These are phyloP conservation scores for Diaporthe australafricana DNA, from an alignment of 2,329 filamentous ascomycete genomes.

Conservation along the genomic window DNA sequence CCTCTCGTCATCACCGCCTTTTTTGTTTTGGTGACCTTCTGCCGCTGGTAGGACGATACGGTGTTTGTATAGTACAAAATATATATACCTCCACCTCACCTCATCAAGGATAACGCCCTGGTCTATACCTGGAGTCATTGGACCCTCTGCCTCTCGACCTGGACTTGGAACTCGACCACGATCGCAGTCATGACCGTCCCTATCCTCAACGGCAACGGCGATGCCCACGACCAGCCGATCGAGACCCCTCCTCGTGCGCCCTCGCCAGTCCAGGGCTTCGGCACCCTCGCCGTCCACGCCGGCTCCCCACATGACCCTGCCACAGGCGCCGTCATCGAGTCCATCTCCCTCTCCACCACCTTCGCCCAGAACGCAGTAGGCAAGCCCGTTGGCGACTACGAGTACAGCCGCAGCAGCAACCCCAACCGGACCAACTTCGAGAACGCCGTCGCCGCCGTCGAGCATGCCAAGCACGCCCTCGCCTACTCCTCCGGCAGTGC, in stretches of 20 bases:
- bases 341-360: conserved; percentile 96
- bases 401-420: conserved; percentile 94
- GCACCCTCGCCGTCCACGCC: conserved; percentile 94
- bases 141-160: not conserved
- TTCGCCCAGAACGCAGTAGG: conserved; percentile 93
- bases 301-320: conserved; percentile 89
- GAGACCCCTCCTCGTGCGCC: conserved; percentile 80
- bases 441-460: conserved; percentile 87
- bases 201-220: conserved; percentile 18
- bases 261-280: conserved; percentile 84
- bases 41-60: conserved; percentile 4
- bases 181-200: conserved; percentile 29
- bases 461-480: conserved; percentile 91
- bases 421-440: conserved; percentile 97
- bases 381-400: conserved; percentile 86
- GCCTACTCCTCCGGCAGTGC: conserved; percentile 96
- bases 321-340: conserved; percentile 94
- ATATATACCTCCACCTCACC: not conserved
- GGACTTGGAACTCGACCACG: not conserved
- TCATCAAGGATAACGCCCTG: not conserved
- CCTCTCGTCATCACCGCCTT: conserved; percentile 25
- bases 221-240: conserved; percentile 47
- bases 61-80: not conserved
- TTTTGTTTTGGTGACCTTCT: not conserved
- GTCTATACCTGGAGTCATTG: not conserved